phyloP scores from a whole-genome alignment of 805 yeast species.

The Candida yuanshanica region DNA sequence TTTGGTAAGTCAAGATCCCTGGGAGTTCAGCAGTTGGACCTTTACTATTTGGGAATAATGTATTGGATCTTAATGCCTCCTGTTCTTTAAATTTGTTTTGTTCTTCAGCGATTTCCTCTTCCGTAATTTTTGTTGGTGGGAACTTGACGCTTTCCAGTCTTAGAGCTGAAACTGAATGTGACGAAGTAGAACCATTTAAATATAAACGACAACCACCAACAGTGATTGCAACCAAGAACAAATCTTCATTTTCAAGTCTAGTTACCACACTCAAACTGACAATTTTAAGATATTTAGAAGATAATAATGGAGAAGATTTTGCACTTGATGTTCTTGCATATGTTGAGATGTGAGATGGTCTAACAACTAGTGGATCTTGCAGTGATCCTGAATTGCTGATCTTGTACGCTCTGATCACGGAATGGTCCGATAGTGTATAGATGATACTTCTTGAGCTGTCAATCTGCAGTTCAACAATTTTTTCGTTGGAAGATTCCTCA shows the following conservation, averaged over 20 bases:
- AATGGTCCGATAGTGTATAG: slow-evolving; percentile 77
- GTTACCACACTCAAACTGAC: slow-evolving; percentile 59
- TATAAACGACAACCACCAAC: slow-evolving; percentile 78
- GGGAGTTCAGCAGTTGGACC: slow-evolving; percentile 23
- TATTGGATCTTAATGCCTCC: slow-evolving; percentile 29
- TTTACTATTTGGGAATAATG: slow-evolving; percentile 15
- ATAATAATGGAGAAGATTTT: slow-evolving; percentile 49
- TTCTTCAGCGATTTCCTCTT: slow-evolving; percentile 18
- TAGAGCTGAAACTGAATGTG: slow-evolving; percentile 32
- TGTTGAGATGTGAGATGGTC: slow-evolving; percentile 31
- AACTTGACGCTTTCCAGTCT: slow-evolving; percentile 49
- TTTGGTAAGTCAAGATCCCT: slow-evolving; percentile 41
- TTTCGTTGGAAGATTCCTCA: slow-evolving; percentile 34
- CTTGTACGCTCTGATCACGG: slow-evolving; percentile 75
- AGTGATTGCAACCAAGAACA: slow-evolving; percentile 74
- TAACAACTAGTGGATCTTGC: slow-evolving; percentile 33
- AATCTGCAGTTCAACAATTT: slow-evolving; percentile 60
- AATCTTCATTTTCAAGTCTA: slow-evolving; percentile 57
- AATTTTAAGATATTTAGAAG: slow-evolving; percentile 50
- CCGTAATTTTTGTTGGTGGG: slow-evolving; percentile 54
- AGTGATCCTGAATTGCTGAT: slow-evolving; percentile 40
- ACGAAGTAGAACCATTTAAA: slow-evolving; percentile 35
- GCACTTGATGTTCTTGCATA: slow-evolving; percentile 39
- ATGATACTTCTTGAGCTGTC: slow-evolving; percentile 75
- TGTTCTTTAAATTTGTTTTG: slow-evolving; percentile 22